Conservation (phyloP, 805 yeast species). For the Candida suzukii region DNA sequence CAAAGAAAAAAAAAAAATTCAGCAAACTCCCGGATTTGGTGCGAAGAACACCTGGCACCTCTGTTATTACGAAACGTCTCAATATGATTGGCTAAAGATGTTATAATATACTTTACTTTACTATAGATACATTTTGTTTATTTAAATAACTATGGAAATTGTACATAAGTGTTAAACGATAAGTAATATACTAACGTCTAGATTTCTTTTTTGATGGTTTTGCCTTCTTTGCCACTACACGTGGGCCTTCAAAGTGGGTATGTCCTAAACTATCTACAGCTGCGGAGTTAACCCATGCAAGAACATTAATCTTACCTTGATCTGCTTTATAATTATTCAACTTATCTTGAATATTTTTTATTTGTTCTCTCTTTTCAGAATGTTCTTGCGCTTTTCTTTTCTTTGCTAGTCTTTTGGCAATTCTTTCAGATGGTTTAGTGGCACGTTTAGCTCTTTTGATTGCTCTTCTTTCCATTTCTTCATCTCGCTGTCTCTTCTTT, state of each 20-base stretch:
- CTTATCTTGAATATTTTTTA: slow-evolving; percentile 18
- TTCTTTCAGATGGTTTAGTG: slow-evolving; percentile 28
- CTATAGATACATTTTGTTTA: too few species aligned
- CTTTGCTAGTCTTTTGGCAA: slow-evolving; percentile 28
- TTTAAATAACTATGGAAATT: too few species aligned
- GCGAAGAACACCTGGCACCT: not conserved
- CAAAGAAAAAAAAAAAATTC: not conserved
- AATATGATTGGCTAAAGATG: not conserved
- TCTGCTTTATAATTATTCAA: slow-evolving; percentile 29
- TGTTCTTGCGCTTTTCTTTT: slow-evolving; percentile 26
- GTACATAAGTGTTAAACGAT: too few species aligned
- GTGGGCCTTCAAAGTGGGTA: slow-evolving; percentile 48
- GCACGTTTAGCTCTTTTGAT: slow-evolving; percentile 25
- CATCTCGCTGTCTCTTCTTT: slow-evolving; percentile 24
- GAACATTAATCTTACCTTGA: slow-evolving; percentile 37
- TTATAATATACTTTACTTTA: too few species aligned
- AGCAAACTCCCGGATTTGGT: too few species aligned
- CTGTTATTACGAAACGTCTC: not conserved
- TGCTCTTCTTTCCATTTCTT: slow-evolving; percentile 15
- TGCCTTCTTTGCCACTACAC: slow-evolving; percentile 9
- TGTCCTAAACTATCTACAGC: slow-evolving; percentile 47
- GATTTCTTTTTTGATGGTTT: slow-evolving; percentile 3
- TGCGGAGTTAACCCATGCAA: slow-evolving; percentile 56
- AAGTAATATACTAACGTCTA: not conserved
- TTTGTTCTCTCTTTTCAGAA: slow-evolving; percentile 19